Percentiles rank a stretch among this genome's conserved stretches.
Evolutionary conservation across 352 stramenopile species (phyloP).

Genomic region (Phytophthora colocasiae): DNA sequence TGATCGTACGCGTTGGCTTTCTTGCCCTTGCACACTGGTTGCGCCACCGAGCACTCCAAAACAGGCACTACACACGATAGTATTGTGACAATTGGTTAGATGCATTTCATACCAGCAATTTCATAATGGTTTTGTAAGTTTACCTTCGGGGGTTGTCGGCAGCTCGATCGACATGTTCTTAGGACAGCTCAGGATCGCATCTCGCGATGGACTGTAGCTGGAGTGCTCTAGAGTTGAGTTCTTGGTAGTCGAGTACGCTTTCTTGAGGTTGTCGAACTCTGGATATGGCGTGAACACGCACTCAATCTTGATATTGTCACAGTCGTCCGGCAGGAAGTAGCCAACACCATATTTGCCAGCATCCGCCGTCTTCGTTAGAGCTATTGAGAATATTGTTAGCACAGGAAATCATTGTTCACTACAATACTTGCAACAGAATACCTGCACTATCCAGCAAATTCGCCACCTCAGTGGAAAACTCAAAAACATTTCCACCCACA

Average conservation of each 20-base stretch:
- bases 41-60: conserved; percentile 44
- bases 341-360: conserved; percentile 75
- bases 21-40: conserved; percentile 63
- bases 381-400: conserved; percentile 17
- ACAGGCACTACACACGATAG: background rate
- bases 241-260: conserved; percentile 71
- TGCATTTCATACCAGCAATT: too few species aligned
- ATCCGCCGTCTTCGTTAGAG: conserved; percentile 53
- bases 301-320: conserved; percentile 58
- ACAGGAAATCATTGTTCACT: too few species aligned
- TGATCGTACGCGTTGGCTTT: conserved; percentile 65
- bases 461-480: conserved; percentile 71
- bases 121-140: background rate
- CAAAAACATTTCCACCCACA: conserved; percentile 78
- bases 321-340: conserved; percentile 75
- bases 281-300: conserved; percentile 77
- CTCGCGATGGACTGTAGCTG: conserved; percentile 44
- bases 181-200: conserved; percentile 50
- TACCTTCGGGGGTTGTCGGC: conserved; percentile 36
- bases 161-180: conserved; percentile 39
- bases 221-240: conserved; percentile 53
- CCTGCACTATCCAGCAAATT: conserved; percentile 50
- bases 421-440: conserved; percentile 8
- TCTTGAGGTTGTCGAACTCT: conserved; percentile 77
- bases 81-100: too few species aligned